Base-by-base conservation (phyloP, 441 rosid genomes). In the Arabidopsis hybrid region DNA sequence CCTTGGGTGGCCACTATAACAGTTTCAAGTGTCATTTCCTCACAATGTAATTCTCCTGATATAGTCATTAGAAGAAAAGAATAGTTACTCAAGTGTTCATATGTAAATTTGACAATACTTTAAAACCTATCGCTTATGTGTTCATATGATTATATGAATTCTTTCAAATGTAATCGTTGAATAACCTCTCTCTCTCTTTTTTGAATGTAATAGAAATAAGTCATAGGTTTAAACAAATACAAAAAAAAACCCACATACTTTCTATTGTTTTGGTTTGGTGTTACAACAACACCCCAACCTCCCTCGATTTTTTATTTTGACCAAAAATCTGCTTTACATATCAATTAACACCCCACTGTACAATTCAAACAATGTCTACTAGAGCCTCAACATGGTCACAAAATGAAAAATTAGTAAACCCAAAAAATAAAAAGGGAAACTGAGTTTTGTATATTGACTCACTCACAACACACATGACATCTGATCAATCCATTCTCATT, bases 401-500 rank as follows among this genome's bases (percentile, higher is more conserved):
- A 74, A 11, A 52, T 35, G 26, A 2, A 34, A 67, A 32, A 49
- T 21, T 53, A 61, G 14, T 34, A 52, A 52, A 8, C 65, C 62
- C 29, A 36, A 16, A 13, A 8, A 21, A 21, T 21, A 60, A n/a
- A 60, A n/a, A 4, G 21, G 6, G 29, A 60, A 32, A 31, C 1
- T 31, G 67, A 43, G 10, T n/a, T 34, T 60, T 52, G 31, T 42
- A 38, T 55, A 46, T 65, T 32, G 12, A 51, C 81, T 84, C 84
- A 59, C 53, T 78, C 67, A 71, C 89, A 89, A 72, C 95, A 91
- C 40, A 85, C 64, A 3, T 88, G 92, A 64, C 97, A 92, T 16
- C 92, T 90, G 62, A 85, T 79, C 10, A 92, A 79, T 61, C 97
- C 97, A 76, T 92, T 92, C 47, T 92, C 97, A 72, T 92, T 92